A percentile compares a stretch with the other conserved stretches of the same genome.
Evolutionary conservation across 1,284 basidiomycete species (phyloP).

Genomic region (Crocinoboletus sp.): DNA sequence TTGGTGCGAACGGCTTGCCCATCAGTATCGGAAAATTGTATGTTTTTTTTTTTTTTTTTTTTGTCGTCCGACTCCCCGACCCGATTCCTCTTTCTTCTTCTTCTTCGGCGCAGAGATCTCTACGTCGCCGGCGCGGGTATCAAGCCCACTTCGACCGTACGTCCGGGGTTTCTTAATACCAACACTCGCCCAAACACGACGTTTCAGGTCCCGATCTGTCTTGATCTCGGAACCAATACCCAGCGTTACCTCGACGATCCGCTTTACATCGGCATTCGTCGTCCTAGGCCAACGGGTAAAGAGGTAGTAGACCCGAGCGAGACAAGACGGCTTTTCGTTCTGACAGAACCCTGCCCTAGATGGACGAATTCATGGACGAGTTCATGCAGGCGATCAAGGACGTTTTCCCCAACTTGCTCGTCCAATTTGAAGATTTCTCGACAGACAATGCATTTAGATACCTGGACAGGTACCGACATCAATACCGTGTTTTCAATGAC

Average conservation of each 20-base stretch:
- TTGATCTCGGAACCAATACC: slow-evolving; percentile 79
- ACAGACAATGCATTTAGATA: slow-evolving; percentile 76
- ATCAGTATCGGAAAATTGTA: slow-evolving; percentile 83
- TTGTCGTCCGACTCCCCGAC: neutral
- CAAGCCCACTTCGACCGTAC: slow-evolving; percentile 46
- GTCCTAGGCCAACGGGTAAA: slow-evolving; percentile 48
- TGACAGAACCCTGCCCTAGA: slow-evolving; percentile 35
- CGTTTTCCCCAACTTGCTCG: slow-evolving; percentile 67
- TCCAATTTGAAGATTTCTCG: slow-evolving; percentile 82
- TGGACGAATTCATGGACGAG: slow-evolving; percentile 75
- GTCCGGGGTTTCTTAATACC: too few species aligned
- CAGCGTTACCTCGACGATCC: slow-evolving; percentile 71
- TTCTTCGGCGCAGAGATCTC: slow-evolving; percentile 42
- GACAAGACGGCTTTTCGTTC: neutral
- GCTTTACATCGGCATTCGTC: slow-evolving; percentile 73
- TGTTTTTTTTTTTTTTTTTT: slow-evolving; percentile 9
- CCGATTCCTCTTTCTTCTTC: too few species aligned
- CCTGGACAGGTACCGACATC: slow-evolving; percentile 56
- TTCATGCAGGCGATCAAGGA: slow-evolving; percentile 72
- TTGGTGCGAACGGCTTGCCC: slow-evolving; percentile 67
- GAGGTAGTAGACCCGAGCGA: slow-evolving; percentile 33
- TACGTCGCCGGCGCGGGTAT: slow-evolving; percentile 74
- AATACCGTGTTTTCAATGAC: slow-evolving; percentile 76
- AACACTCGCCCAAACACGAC: too few species aligned
- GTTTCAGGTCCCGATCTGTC: slow-evolving; percentile 65